These are phyloP conservation scores for Blastomyces gilchristii DNA, from an alignment of 2,329 filamentous ascomycete species.

Conservation along the genomic window DNA sequence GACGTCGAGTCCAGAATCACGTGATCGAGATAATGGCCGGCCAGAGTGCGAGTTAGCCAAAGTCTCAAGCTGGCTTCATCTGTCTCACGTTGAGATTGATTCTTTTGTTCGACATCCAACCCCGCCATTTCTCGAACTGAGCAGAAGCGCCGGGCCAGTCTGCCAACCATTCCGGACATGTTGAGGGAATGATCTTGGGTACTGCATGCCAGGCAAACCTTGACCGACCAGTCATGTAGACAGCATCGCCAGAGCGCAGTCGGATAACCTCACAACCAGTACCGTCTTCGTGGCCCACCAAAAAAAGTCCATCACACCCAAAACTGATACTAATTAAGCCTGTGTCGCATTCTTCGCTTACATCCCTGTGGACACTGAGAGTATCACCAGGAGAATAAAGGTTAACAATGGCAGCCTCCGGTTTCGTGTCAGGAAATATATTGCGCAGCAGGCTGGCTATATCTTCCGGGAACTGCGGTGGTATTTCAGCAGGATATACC, in stretches of 20 bases:
- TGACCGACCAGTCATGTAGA: conserved; percentile 76
- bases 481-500: conserved; percentile 58
- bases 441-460: conserved; percentile 55
- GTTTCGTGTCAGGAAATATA: conserved; percentile 65
- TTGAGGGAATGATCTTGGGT: conserved; percentile 68
- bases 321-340: conserved; percentile 78
- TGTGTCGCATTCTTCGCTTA: conserved; percentile 70
- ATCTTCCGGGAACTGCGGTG: conserved; percentile 65
- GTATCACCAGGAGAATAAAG: conserved; percentile 85
- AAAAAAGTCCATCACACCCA: conserved; percentile 82
- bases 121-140: conserved; percentile 58
- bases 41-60: neutral
- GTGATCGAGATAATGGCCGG: too few relatives aligned
- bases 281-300: conserved; percentile 57
- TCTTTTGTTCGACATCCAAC: conserved; percentile 80
- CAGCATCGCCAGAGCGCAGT: conserved; percentile 72
- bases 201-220: conserved; percentile 94
- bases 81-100: conserved; percentile 90
- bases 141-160: conserved; percentile 55
- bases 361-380: conserved; percentile 85
- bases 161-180: conserved; percentile 64
- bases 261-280: conserved; percentile 43
- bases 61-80: conserved; percentile 44
- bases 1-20: too few relatives aligned
- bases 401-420: conserved; percentile 89